Evolutionary conservation across 345 rosid species (phyloP), one percentile per base, ranked within the genome.

Genomic region (Geranium rotundifolium): DNA sequence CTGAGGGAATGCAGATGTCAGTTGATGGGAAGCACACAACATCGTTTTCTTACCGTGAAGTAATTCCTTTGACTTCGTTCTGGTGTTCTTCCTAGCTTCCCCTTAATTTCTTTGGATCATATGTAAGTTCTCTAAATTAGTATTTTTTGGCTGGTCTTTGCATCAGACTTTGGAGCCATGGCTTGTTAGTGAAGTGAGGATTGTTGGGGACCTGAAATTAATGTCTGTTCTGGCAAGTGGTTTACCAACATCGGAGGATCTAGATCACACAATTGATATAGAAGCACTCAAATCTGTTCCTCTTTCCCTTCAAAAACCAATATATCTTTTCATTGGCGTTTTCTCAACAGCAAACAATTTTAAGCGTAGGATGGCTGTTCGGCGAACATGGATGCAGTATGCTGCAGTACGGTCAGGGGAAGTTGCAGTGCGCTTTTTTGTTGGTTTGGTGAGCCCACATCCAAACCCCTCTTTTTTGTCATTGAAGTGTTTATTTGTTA

Each of bases 351-450:
- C 96, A 67, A 93, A 93, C 79, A 93, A 93, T 65, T 93, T 93
- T 70, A 90, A 88, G 74, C 82, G 91, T 56, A 81, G 97, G 71
- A 90, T 93, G 99, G 90, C 96, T 77, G 92, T 93, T 59, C 79
- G 97, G 72, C 83, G 97, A 73, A 90, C 99, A 65, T 93, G 99
- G 99, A 90, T 93, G 99, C 97, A 93, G 69, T 88, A 86, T 66
- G 69, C 80, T 75, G 86, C 83, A 75, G 88, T 86, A 29, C 77
- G 84, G 54, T 82, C 90, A 4, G 95, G 99, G 68, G 69, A 69
- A 63, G 89, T 82, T 64, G 97, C 84, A 64, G 99, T 86, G 65
- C 97, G 92, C 62, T 93, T 93, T 81, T 93, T 93, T 74, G 97
- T 93, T 72, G 99, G 99, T 65, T 80, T 93, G 90, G 99, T 93